Percentiles rank a stretch among this genome's conserved stretches.
Evolutionary conservation across 768 basidiomycete genomes (phyloP).

Genomic region (Lentinula sp.): DNA sequence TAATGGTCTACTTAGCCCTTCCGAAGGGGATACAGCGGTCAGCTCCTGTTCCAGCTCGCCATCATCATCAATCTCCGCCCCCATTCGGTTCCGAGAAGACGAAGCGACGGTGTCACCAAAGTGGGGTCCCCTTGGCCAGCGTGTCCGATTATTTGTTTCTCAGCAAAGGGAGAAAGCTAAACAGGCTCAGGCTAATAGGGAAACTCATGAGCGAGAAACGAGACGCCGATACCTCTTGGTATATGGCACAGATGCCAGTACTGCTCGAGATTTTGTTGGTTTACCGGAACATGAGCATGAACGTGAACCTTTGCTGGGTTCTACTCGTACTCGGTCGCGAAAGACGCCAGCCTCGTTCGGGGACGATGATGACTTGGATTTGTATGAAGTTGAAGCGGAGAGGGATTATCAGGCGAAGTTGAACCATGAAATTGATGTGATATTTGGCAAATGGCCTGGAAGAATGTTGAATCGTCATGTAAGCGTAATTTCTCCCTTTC

Average conservation of each 20-base stretch:
- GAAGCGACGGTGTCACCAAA: slow-evolving; percentile 34
- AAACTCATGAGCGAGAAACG: not conserved
- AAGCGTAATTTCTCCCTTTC: slow-evolving; percentile 18
- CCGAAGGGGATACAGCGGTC: slow-evolving; percentile 18
- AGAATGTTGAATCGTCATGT: slow-evolving; percentile 68
- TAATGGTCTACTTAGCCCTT: slow-evolving; percentile 19
- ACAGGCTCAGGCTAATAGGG: not conserved
- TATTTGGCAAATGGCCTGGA: slow-evolving; percentile 64
- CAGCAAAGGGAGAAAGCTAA: slow-evolving; percentile 1
- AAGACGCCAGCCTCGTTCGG: slow-evolving; percentile 8
- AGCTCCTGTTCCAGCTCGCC: slow-evolving; percentile 43
- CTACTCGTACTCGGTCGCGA: not conserved
- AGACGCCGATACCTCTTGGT: not conserved
- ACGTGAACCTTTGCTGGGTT: slow-evolving; percentile 13
- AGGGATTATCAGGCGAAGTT: slow-evolving; percentile 26
- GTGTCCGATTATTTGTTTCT: slow-evolving; percentile 33
- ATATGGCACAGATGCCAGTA: not conserved
- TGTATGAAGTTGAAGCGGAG: slow-evolving; percentile 19
- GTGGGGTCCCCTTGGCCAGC: slow-evolving; percentile 59
- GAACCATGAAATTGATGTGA: slow-evolving; percentile 43
- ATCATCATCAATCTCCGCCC: slow-evolving; percentile 80
- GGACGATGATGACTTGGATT: slow-evolving; percentile 13
- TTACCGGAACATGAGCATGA: slow-evolving; percentile 7
- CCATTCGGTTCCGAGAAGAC: slow-evolving; percentile 56
- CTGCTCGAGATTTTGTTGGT: slow-evolving; percentile 7